A percentile compares a stretch with the other conserved stretches of the same genome.
Evolutionary conservation across 176 grass and related monocot genomes (phyloP).

Genomic region (Neostapfia colusana): DNA sequence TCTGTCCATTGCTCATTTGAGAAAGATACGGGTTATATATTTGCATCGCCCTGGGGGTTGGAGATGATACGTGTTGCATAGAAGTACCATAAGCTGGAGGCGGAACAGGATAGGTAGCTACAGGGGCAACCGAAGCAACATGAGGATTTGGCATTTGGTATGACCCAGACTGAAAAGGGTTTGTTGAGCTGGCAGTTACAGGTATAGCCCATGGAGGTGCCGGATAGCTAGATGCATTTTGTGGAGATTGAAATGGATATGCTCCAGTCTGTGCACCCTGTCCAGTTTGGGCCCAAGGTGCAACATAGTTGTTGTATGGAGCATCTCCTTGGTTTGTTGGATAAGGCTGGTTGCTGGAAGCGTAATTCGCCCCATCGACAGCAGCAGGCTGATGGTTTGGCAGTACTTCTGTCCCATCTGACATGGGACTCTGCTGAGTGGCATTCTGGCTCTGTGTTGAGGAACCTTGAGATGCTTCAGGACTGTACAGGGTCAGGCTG

Average conservation of each 20-base stretch:
- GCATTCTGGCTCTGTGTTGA: slow-evolving; percentile 43
- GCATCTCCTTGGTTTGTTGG: slow-evolving; percentile 44
- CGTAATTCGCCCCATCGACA: slow-evolving; percentile 25
- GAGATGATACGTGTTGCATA: slow-evolving; percentile 27
- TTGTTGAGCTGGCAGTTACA: slow-evolving; percentile 38
- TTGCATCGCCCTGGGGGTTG: slow-evolving; percentile 40
- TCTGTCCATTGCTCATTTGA: slow-evolving; percentile 37
- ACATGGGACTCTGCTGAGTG: slow-evolving; percentile 10
- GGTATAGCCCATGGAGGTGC: slow-evolving; percentile 54
- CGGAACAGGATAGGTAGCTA: slow-evolving; percentile 34
- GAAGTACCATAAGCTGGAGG: slow-evolving; percentile 38
- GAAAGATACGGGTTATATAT: slow-evolving; percentile 50
- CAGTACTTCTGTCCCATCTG: slow-evolving; percentile 32
- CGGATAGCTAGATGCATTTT: slow-evolving; percentile 46
- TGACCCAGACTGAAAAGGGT: slow-evolving; percentile 48
- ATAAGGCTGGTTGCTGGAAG: slow-evolving; percentile 38
- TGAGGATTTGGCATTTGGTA: slow-evolving; percentile 33
- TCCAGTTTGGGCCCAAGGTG: slow-evolving; percentile 75
- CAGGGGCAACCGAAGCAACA: slow-evolving; percentile 33
- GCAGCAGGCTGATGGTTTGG: slow-evolving; percentile 19
- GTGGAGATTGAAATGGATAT: slow-evolving; percentile 35
- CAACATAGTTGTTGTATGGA: slow-evolving; percentile 75
- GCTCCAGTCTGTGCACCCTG: slow-evolving; percentile 35
- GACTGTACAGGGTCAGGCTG: slow-evolving; percentile 69
- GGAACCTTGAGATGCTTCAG: slow-evolving; percentile 47